Base-by-base conservation (phyloP, 2,329 filamentous ascomycete species). In the Venturia nashicola region DNA sequence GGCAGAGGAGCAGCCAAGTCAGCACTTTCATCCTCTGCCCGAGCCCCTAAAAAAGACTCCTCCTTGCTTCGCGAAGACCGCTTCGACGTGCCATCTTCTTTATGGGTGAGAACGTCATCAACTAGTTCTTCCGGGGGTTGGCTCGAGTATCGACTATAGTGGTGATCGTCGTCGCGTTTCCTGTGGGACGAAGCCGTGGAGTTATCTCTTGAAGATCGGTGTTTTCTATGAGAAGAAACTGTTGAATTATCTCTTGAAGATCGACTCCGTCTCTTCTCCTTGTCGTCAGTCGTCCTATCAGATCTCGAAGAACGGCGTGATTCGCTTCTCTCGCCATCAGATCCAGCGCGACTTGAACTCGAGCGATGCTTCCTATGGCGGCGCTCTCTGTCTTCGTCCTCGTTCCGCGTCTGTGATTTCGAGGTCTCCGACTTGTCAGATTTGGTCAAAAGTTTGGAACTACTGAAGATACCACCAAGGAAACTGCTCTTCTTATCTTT, bases 21-120 rank as follows among this genome's bases (percentile, higher is more conserved):
- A 40, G 48, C 64, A 64, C 61, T 48, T 46, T 71, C 69, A 69
- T 81, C 80, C 82, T 83, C 83, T 80, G 81, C 82, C 82, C 82
- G 78, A 76, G 78, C 77, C 72, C 73, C 83, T 86, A 86, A 85
- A 85, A 86, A 86, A 85, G 83, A 80, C 76, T 79, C 71, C 62
- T 76, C 71, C 34, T 61, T 63, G 42, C 46, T 51, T 46, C 55
- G 36, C 8, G 46, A 48, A 18, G 54, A 42, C 16, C 32, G 8
- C 42, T 39, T 32, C 39, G 61, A 59, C 42, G 36, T 44, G 39
- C 40, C 32, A 48, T 66, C 63, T 42, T 59, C 64, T 32, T 61
- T 60, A 27, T 63, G 61, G 32, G 61, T 63, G 20, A 65, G 64
- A 27, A 65, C 55, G n/a, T 65, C 61, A 9, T 63, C 61, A 20